These are phyloP conservation scores for Apiospora saccharicola DNA, from an alignment of 2,329 filamentous ascomycete species.

Conservation along the genomic window DNA sequence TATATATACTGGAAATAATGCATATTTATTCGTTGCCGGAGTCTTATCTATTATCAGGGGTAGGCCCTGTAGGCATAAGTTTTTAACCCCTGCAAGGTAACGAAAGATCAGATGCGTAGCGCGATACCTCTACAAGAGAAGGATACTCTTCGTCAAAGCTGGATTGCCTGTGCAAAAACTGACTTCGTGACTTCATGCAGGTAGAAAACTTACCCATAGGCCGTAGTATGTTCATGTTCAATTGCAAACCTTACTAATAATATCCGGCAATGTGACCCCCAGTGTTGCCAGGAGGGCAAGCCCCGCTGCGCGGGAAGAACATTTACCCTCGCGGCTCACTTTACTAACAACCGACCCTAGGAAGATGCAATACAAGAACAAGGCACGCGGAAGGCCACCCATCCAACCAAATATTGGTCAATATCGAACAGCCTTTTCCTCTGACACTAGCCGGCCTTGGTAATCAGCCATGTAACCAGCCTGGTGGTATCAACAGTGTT, in stretches of 20 bases:
- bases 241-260: constrained; percentile 14
- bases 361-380: neutral
- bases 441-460: constrained; percentile 11
- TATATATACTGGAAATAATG: neutral
- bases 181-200: too few species aligned
- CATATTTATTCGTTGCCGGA: too few species aligned
- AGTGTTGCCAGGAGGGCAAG: neutral
- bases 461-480: neutral
- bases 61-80: neutral
- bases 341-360: neutral
- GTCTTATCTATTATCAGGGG: neutral
- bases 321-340: neutral
- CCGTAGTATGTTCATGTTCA: too few species aligned
- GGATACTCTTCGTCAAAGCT: too few species aligned
- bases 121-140: too few species aligned
- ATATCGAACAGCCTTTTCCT: neutral
- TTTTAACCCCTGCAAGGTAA: too few species aligned
- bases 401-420: neutral
- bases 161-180: too few species aligned
- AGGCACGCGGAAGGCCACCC: neutral
- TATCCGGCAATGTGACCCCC: constrained; percentile 6
- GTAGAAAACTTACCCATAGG: too few species aligned
- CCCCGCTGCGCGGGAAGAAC: neutral
- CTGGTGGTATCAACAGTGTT: neutral
- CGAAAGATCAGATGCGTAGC: too few species aligned